Percentiles rank a stretch among this genome's conserved stretches.
phyloP scores from a whole-genome alignment of 1,139 yeast species.

The Suzukiozyma palmioleophila region DNA sequence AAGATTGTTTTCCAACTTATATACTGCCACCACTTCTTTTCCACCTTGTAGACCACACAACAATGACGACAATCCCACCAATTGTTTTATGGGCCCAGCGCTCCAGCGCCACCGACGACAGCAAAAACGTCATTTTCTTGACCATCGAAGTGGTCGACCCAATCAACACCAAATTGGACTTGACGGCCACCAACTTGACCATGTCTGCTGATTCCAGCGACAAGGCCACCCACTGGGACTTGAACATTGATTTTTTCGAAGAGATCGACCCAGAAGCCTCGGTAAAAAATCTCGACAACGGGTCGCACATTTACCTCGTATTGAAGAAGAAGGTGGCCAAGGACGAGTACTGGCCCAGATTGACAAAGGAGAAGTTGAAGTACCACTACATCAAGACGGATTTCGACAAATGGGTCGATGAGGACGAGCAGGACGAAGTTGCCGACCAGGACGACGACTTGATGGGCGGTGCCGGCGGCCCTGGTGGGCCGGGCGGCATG shows the following conservation, averaged over 20 bases:
- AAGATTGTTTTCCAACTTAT: too few species aligned
- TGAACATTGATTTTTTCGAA: slow-evolving; percentile 66
- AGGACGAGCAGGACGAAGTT: slow-evolving; percentile 80
- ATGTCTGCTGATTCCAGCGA: slow-evolving; percentile 56
- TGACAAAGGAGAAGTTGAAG: slow-evolving; percentile 70
- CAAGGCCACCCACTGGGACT: slow-evolving; percentile 43
- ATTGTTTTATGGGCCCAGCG: slow-evolving; percentile 94
- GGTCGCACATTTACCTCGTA: slow-evolving; percentile 67
- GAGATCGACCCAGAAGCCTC: slow-evolving; percentile 69
- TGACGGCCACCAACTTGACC: slow-evolving; percentile 54
- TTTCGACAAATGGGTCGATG: slow-evolving; percentile 96
- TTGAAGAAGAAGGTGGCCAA: slow-evolving; percentile 64
- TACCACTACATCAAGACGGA: slow-evolving; percentile 83
- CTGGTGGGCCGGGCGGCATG: slow-evolving; percentile 26
- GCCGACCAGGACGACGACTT: slow-evolving; percentile 44
- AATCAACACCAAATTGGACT: slow-evolving; percentile 54
- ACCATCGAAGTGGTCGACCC: slow-evolving; percentile 77
- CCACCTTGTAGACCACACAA: too few species aligned
- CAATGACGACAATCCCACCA: slow-evolving; percentile 15
- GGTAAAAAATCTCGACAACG: slow-evolving; percentile 53
- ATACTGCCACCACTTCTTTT: too few species aligned
- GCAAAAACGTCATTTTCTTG: slow-evolving; percentile 70
- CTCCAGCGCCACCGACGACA: slow-evolving; percentile 63
- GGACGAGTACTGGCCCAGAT: slow-evolving; percentile 89
- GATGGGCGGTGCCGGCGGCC: slow-evolving; percentile 25